These are phyloP conservation scores for Phytophthora citrophthora DNA, from an alignment of 352 stramenopile genomes.

Conservation along the genomic window DNA sequence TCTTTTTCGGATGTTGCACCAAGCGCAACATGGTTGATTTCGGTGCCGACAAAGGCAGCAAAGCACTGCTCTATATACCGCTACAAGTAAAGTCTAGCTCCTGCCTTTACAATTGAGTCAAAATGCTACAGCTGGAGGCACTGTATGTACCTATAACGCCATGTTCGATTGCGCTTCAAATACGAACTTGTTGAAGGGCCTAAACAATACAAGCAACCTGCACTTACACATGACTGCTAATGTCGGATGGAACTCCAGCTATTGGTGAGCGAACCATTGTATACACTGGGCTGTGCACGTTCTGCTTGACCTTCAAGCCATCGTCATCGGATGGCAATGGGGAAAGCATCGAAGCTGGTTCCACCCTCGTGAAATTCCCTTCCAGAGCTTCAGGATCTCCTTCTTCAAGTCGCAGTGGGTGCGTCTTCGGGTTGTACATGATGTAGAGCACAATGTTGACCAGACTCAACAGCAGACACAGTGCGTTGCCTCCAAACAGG, in stretches of 20 bases:
- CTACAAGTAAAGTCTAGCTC: neutral
- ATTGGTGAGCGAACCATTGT: constrained; percentile 30
- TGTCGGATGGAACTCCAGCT: constrained; percentile 8
- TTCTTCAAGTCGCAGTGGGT: constrained; percentile 31
- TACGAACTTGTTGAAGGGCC: too few relatives aligned
- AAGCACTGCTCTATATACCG: neutral
- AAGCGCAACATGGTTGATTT: neutral
- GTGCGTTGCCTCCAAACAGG: constrained; percentile 33
- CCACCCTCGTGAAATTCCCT: constrained; percentile 15
- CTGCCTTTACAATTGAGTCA: neutral
- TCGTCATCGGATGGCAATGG: constrained; percentile 11
- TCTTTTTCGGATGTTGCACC: too few relatives aligned
- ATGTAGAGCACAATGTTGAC: constrained; percentile 37
- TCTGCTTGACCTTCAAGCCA: constrained; percentile 10
- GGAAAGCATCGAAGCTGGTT: constrained; percentile 17
- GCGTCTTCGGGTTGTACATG: constrained; percentile 41
- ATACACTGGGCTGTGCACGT: constrained; percentile 29
- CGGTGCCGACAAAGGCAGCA: neutral
- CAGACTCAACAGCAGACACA: constrained; percentile 31
- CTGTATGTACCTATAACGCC: neutral
- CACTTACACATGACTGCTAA: constrained; percentile 22
- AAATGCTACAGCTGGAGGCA: neutral
- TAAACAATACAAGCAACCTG: too few relatives aligned
- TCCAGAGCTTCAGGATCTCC: constrained; percentile 20
- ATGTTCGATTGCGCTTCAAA: too few relatives aligned